Conservation (phyloP, 2,329 filamentous ascomycete genomes). For the Xylaria sp. region DNA sequence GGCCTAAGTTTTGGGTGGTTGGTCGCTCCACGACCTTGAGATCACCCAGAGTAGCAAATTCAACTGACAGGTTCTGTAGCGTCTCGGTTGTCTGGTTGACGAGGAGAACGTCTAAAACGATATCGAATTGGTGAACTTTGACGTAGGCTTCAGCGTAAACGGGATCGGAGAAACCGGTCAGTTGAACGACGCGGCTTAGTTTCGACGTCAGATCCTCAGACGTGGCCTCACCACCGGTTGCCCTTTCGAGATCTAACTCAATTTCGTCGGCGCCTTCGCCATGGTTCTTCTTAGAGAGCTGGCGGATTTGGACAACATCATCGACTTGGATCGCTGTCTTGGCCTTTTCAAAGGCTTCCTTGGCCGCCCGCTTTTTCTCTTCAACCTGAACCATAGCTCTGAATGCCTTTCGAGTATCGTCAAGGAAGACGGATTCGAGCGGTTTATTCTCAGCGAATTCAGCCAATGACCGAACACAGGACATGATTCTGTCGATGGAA, state of each 20-base stretch:
- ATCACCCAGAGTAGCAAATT: constrained; percentile 97
- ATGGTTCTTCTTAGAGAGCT: constrained; percentile 89
- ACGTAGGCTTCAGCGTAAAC: constrained; percentile 99
- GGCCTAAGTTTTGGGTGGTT: constrained; percentile 92
- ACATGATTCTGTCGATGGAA: constrained; percentile 98
- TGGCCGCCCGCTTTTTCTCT: constrained; percentile 96
- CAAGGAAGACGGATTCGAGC: constrained; percentile 88
- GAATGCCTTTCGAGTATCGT: constrained; percentile 96
- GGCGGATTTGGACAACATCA: constrained; percentile 89
- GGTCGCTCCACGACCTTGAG: constrained; percentile 97
- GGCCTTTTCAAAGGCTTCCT: constrained; percentile 89
- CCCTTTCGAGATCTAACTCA: constrained; percentile 88
- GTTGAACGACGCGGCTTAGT: constrained; percentile 91
- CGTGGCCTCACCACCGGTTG: constrained; percentile 84
- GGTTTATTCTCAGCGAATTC: constrained; percentile 91
- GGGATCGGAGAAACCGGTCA: constrained; percentile 96
- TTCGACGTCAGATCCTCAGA: constrained; percentile 91
- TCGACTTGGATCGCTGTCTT: constrained; percentile 95
- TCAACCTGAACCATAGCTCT: constrained; percentile 95
- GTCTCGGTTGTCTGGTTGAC: constrained; percentile 98
- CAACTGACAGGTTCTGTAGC: constrained; percentile 93
- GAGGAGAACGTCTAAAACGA: constrained; percentile 91
- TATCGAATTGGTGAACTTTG: constrained; percentile 98
- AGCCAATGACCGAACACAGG: constrained; percentile 87
- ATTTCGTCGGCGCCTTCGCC: constrained; percentile 83